Conservation (phyloP, 257 asterid species). For the Ligustrum vulgare region DNA sequence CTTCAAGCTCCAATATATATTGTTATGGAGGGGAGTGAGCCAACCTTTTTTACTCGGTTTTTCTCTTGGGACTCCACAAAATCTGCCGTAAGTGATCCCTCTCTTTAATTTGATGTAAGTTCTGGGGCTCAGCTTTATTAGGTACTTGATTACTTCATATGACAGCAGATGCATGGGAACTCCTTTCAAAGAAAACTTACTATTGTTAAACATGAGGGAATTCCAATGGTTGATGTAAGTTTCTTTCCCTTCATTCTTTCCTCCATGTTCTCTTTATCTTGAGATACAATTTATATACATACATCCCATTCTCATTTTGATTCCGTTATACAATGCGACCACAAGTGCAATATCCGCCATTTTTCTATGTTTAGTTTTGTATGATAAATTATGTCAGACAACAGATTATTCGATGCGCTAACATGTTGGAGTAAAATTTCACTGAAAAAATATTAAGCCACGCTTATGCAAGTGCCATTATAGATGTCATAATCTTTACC, state of each 20-base stretch:
- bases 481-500: background rate
- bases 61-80: constrained; percentile 88
- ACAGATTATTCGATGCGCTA: background rate
- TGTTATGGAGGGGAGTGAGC: constrained; percentile 91
- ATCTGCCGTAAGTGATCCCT: constrained; percentile 64
- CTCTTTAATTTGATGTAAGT: constrained; percentile 10
- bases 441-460: background rate
- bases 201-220: constrained; percentile 63
- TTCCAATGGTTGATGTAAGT: constrained; percentile 67
- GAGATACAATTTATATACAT: background rate
- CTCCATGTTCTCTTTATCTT: constrained; percentile 1
- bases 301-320: constrained; percentile 8
- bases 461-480: background rate
- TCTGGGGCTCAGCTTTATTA: constrained; percentile 2
- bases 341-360: background rate
- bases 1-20: constrained; percentile 70
- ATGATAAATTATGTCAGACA: background rate
- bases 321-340: background rate
- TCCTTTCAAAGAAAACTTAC: constrained; percentile 93
- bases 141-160: constrained; percentile 18
- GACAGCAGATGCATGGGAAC: constrained; percentile 80
- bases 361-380: background rate
- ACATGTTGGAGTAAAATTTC: background rate
- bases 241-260: constrained; percentile 18
- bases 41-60: constrained; percentile 84